These are phyloP conservation scores for Actinomortierella ambigua DNA, from an alignment of 371 early-diverging fungal genomes.

Conservation along the genomic window DNA sequence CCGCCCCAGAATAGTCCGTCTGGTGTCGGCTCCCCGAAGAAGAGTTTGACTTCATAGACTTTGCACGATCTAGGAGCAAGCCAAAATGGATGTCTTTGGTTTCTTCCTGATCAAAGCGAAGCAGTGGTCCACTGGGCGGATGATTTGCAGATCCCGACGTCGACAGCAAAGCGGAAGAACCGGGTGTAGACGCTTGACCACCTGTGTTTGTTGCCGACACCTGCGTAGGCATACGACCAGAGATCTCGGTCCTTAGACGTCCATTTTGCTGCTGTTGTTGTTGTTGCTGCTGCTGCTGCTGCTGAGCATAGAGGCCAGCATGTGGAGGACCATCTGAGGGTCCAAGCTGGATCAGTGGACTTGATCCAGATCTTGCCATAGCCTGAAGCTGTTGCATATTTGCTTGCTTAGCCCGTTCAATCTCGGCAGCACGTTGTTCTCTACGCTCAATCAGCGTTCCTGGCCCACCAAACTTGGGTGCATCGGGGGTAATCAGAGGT, in stretches of 20 bases:
- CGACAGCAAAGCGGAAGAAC: no score
- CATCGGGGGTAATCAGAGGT: background rate
- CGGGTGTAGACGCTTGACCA: no score
- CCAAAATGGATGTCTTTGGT: constrained; percentile 44
- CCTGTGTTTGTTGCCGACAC: no score
- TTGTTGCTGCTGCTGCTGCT: background rate
- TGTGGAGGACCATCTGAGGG: constrained; percentile 12
- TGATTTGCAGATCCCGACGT: background rate
- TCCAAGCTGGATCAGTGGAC: no score
- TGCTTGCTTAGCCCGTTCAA: constrained; percentile 26
- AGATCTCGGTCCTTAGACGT: constrained; percentile 15
- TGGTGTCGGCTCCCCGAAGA: background rate
- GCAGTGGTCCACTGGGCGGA: constrained; percentile 20
- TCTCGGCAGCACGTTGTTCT: constrained; percentile 25
- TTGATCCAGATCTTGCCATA: no score
- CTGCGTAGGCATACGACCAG: no score
- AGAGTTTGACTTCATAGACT: constrained; percentile 14
- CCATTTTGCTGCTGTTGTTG: background rate
- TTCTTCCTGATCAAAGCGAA: constrained; percentile 27
- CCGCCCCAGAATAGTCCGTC: no score
- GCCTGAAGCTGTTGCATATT: background rate
- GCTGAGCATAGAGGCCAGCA: background rate
- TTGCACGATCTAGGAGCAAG: constrained; percentile 25
- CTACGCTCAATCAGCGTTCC: constrained; percentile 35
- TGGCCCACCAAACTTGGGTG: constrained; percentile 39